Conservation (phyloP, 192 early-diverging fungal species). For the Linnemannia elongata region DNA sequence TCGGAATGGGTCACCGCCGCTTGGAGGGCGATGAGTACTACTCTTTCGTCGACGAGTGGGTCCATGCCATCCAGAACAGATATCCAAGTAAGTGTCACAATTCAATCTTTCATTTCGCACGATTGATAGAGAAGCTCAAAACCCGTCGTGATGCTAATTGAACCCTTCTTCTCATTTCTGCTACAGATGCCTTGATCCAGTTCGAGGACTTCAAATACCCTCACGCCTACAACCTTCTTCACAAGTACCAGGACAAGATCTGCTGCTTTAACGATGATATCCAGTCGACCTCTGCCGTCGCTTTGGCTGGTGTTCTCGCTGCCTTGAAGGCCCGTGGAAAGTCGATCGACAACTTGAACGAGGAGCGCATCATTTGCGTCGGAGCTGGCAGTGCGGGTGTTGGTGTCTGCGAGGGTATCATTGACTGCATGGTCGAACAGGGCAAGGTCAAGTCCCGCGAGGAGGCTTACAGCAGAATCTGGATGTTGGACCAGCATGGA, state of each 20-base stretch:
- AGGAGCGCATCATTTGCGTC: slow-evolving; percentile 93
- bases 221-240: slow-evolving; percentile 84
- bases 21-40: slow-evolving; percentile 71
- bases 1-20: slow-evolving; percentile 82
- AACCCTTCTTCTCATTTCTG: slow-evolving; percentile 43
- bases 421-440: slow-evolving; percentile 83
- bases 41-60: slow-evolving; percentile 67
- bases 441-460: slow-evolving; percentile 73
- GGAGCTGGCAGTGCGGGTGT: slow-evolving; percentile 96
- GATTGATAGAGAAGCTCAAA: neutral
- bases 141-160: neutral
- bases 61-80: slow-evolving; percentile 64
- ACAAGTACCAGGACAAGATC: slow-evolving; percentile 80
- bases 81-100: slow-evolving; percentile 62
- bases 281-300: slow-evolving; percentile 96
- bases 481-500: slow-evolving; percentile 69
- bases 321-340: slow-evolving; percentile 72
- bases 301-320: slow-evolving; percentile 93
- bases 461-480: slow-evolving; percentile 65
- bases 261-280: slow-evolving; percentile 98
- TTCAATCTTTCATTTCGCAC: neutral
- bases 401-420: slow-evolving; percentile 93
- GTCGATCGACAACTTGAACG: slow-evolving; percentile 66
- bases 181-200: slow-evolving; percentile 88
- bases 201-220: slow-evolving; percentile 90